Percentiles rank a stretch among this genome's conserved stretches.
Conservation (phyloP, 805 yeast species). For the Hanseniaspora thailandica region DNA sequence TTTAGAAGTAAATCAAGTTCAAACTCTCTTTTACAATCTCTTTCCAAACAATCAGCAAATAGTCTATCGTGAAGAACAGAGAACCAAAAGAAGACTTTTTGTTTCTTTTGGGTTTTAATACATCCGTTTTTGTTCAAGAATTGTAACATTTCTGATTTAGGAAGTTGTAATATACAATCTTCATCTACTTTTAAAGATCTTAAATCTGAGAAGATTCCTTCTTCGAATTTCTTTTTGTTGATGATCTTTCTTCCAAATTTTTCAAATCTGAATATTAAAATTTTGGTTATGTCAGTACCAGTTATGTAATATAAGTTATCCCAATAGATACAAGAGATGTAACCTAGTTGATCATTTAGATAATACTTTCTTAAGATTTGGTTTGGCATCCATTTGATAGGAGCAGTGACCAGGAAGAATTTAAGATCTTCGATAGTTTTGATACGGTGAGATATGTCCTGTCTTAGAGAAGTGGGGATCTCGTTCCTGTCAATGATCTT, state of each 20-base stretch:
- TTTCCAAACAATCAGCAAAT: constrained; percentile 84
- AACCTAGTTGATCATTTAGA: constrained; percentile 78
- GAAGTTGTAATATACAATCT: constrained; percentile 78
- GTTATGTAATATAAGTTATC: constrained; percentile 79
- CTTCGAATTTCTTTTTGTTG: constrained; percentile 91
- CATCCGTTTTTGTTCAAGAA: constrained; percentile 79
- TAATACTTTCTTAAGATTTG: constrained; percentile 80
- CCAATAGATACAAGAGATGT: constrained; percentile 89
- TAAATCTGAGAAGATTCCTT: constrained; percentile 85
- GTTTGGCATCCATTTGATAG: constrained; percentile 82
- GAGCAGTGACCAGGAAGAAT: constrained; percentile 83
- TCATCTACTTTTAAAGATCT: constrained; percentile 75
- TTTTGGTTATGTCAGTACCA: constrained; percentile 91
- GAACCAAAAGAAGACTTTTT: constrained; percentile 93
- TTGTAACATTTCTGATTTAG: constrained; percentile 72
- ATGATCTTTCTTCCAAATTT: constrained; percentile 77
- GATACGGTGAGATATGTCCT: constrained; percentile 21
- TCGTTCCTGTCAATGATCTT: constrained; percentile 3
- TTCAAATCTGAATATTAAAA: constrained; percentile 75
- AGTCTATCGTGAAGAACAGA: constrained; percentile 87
- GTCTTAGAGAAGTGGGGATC: constrained; percentile 3
- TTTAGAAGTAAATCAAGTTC: constrained; percentile 31
- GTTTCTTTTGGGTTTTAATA: constrained; percentile 88
- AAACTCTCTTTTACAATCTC: constrained; percentile 75
- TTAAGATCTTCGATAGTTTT: constrained; percentile 64